phyloP scores from a whole-genome alignment of 164 flowering plant species.

The Kalanchoe fedtschenkoi region DNA sequence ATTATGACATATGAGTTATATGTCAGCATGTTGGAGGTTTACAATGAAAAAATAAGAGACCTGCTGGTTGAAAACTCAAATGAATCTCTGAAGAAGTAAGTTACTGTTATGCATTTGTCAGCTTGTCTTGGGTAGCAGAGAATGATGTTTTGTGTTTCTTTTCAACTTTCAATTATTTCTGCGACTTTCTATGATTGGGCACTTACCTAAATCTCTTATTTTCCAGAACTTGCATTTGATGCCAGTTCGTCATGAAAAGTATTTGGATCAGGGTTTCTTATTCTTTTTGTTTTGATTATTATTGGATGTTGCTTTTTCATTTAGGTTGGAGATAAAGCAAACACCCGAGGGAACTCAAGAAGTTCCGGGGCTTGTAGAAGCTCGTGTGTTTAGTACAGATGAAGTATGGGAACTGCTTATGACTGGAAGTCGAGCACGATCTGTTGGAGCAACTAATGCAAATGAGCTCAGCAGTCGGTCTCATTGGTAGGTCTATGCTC shows the following conservation, averaged over 20 bases:
- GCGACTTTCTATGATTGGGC: too few relatives aligned
- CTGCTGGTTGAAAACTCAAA: slow-evolving; percentile 54
- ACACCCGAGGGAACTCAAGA: slow-evolving; percentile 73
- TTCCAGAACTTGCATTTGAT: not conserved
- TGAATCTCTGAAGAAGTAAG: slow-evolving; percentile 62
- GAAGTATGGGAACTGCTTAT: slow-evolving; percentile 77
- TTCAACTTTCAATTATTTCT: not conserved
- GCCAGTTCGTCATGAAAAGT: not conserved
- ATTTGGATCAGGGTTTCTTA: too few relatives aligned
- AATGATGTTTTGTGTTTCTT: not conserved
- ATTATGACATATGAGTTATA: slow-evolving; percentile 45
- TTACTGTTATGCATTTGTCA: not conserved
- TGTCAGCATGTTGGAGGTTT: slow-evolving; percentile 89
- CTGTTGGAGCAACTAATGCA: slow-evolving; percentile 89
- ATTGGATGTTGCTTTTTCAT: not conserved
- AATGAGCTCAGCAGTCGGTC: slow-evolving; percentile 90
- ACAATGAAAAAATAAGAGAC: slow-evolving; percentile 82
- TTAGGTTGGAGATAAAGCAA: slow-evolving; percentile 77
- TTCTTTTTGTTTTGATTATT: not conserved
- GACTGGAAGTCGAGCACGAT: slow-evolving; percentile 54
- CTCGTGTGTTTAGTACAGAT: slow-evolving; percentile 41
- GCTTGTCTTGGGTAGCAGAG: not conserved
- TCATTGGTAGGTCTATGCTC: slow-evolving; percentile 49
- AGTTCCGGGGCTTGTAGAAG: slow-evolving; percentile 75
- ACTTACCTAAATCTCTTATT: not conserved